Evolutionary conservation across 2,329 filamentous ascomycete genomes (phyloP).

Genomic region (Cladophialophora yegresii): DNA sequence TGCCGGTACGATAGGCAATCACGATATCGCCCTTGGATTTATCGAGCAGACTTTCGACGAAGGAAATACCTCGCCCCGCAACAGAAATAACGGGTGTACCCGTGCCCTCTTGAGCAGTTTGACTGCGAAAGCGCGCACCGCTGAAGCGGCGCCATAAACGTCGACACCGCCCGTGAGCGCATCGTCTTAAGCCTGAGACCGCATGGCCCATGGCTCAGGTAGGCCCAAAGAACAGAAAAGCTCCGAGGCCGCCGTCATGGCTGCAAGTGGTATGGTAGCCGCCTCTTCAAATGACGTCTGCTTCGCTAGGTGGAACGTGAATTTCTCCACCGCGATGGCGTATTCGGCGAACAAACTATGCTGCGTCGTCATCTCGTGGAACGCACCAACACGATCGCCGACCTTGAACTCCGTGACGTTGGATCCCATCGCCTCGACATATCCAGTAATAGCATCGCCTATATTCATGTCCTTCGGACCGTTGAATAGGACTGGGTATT

Average conservation of each 20-base stretch:
- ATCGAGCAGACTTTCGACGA: slow-evolving; percentile 58
- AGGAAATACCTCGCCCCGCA: slow-evolving; percentile 55
- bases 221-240: slow-evolving; percentile 23
- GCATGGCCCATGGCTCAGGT: slow-evolving; percentile 23
- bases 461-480: slow-evolving; percentile 41
- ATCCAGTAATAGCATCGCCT: slow-evolving; percentile 57
- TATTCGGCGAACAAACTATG: slow-evolving; percentile 61
- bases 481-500: slow-evolving; percentile 20
- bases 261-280: slow-evolving; percentile 29
- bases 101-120: slow-evolving; percentile 58
- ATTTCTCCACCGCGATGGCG: slow-evolving; percentile 55
- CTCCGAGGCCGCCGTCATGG: slow-evolving; percentile 28
- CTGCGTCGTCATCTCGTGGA: slow-evolving; percentile 53
- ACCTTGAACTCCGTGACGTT: slow-evolving; percentile 57
- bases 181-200: neutral
- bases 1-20: slow-evolving; percentile 62
- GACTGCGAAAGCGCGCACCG: slow-evolving; percentile 61
- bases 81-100: slow-evolving; percentile 65
- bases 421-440: slow-evolving; percentile 54
- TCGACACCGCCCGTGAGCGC: slow-evolving; percentile 41
- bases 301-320: slow-evolving; percentile 58
- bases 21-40: slow-evolving; percentile 57
- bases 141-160: slow-evolving; percentile 58
- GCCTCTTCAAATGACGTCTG: slow-evolving; percentile 55
- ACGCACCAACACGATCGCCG: slow-evolving; percentile 57